Evolutionary conservation across 2,329 filamentous ascomycete species (phyloP).

Genomic region (Fusarium sacchari): DNA sequence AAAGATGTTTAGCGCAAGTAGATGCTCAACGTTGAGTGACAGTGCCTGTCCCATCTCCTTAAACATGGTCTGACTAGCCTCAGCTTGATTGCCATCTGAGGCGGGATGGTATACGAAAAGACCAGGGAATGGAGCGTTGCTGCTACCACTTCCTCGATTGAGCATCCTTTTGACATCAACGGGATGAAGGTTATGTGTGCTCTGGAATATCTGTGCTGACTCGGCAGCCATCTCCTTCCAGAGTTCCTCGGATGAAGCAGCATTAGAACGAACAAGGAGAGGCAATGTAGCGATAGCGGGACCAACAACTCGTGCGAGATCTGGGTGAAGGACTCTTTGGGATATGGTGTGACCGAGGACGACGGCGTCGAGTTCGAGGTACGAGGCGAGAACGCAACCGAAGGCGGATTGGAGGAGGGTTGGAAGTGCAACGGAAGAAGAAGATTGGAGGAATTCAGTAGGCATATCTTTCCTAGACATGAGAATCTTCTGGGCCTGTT

Average conservation of each 20-base stretch:
- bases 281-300: constrained; percentile 21
- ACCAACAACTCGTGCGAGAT: neutral
- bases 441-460: neutral
- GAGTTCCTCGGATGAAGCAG: neutral
- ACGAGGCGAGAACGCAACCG: constrained; percentile 12
- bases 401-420: constrained; percentile 14
- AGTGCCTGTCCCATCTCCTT: constrained; percentile 11
- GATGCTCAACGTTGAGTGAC: constrained; percentile 26
- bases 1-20: constrained; percentile 16
- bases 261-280: constrained; percentile 4
- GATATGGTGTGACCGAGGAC: constrained; percentile 14
- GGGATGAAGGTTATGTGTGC: constrained; percentile 4
- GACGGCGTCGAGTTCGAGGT: constrained; percentile 1
- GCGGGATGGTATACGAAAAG: constrained; percentile 26
- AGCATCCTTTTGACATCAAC: constrained; percentile 27
- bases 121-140: constrained; percentile 7
- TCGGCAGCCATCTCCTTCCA: constrained; percentile 13
- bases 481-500: neutral
- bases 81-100: neutral
- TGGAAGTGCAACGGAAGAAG: neutral
- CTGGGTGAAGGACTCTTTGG: constrained; percentile 5
- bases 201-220: neutral
- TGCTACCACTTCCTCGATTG: neutral
- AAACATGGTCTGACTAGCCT: neutral
- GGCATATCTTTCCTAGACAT: neutral